These are phyloP conservation scores for Suhomyces choctaworum DNA, from an alignment of 1,139 yeast species.

Conservation along the genomic window DNA sequence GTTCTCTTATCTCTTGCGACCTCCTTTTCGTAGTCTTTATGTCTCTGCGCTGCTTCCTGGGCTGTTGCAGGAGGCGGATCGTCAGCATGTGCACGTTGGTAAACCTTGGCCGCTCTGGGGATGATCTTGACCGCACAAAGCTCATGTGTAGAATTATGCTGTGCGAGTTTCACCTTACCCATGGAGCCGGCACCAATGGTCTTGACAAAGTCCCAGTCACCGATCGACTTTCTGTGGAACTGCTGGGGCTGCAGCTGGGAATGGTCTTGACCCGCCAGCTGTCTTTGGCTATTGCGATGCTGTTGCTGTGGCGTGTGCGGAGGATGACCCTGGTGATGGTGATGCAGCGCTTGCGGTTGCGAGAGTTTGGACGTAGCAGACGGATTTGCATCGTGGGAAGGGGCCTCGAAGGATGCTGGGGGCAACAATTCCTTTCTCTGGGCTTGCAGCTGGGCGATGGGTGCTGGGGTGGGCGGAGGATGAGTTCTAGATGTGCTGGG, in stretches of 20 bases:
- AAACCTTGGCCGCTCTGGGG: slow-evolving; percentile 74
- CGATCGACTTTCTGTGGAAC: slow-evolving; percentile 84
- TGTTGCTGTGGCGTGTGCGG: slow-evolving; percentile 14
- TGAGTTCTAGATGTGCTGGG: slow-evolving; percentile 12
- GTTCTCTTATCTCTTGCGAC: slow-evolving; percentile 90
- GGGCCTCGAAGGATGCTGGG: slow-evolving; percentile 26
- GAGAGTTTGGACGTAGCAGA: slow-evolving; percentile 4
- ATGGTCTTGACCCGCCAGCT: slow-evolving; percentile 22
- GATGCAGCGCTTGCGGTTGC: slow-evolving; percentile 12
- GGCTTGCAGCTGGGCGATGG: slow-evolving; percentile 13
- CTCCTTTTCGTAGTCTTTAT: slow-evolving; percentile 80
- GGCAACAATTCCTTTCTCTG: slow-evolving; percentile 25
- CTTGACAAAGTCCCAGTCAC: slow-evolving; percentile 95
- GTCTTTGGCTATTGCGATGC: slow-evolving; percentile 19
- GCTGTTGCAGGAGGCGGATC: slow-evolving; percentile 63
- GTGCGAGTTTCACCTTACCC: slow-evolving; percentile 97
- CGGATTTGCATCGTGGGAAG: slow-evolving; percentile 10
- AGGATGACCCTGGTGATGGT: slow-evolving; percentile 8
- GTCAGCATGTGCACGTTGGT: slow-evolving; percentile 73
- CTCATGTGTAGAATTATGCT: slow-evolving; percentile 77
- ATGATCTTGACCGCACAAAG: slow-evolving; percentile 85
- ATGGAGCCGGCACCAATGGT: slow-evolving; percentile 98
- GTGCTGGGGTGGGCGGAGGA: slow-evolving; percentile 9
- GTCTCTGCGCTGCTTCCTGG: slow-evolving; percentile 59
- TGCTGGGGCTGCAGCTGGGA: slow-evolving; percentile 39